phyloP scores from a whole-genome alignment of 1,139 yeast genomes.

The Zygosaccharomyces pseudobailii region DNA sequence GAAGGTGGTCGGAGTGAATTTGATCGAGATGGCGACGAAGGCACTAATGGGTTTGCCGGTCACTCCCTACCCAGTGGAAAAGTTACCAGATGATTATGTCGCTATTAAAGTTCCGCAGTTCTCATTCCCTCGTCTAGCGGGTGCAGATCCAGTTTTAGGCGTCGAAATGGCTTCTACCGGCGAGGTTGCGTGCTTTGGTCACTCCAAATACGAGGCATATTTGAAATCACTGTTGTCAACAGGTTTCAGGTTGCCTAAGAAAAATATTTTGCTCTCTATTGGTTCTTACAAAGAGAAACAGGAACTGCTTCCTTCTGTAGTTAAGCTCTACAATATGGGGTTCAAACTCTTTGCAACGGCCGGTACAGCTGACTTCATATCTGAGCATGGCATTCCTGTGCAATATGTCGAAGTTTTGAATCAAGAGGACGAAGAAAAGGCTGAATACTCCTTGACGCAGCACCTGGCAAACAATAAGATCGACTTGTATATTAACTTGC shows the following conservation, averaged over 20 bases:
- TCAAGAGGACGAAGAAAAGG: constrained; percentile 70
- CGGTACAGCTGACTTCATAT: constrained; percentile 97
- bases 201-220: constrained; percentile 94
- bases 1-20: constrained; percentile 93
- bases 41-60: constrained; percentile 89
- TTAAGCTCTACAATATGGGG: constrained; percentile 76
- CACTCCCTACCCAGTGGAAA: constrained; percentile 82
- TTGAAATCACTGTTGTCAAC: constrained; percentile 90
- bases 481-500: constrained; percentile 93
- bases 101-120: constrained; percentile 98
- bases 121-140: constrained; percentile 94
- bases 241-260: constrained; percentile 92
- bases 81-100: constrained; percentile 88
- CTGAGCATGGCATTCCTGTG: constrained; percentile 91
- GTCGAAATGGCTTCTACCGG: constrained; percentile 99
- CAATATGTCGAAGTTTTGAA: constrained; percentile 87
- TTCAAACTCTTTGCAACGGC: constrained; percentile 94
- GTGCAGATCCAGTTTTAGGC: constrained; percentile 97
- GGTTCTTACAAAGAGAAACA: constrained; percentile 98
- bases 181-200: constrained; percentile 98
- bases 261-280: constrained; percentile 86
- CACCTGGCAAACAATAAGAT: constrained; percentile 96
- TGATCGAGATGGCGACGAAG: constrained; percentile 96
- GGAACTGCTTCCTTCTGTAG: constrained; percentile 85
- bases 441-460: constrained; percentile 92